Evolutionary conservation across 2,329 filamentous ascomycete species (phyloP).

Genomic region (Pseudonectria foliicola): DNA sequence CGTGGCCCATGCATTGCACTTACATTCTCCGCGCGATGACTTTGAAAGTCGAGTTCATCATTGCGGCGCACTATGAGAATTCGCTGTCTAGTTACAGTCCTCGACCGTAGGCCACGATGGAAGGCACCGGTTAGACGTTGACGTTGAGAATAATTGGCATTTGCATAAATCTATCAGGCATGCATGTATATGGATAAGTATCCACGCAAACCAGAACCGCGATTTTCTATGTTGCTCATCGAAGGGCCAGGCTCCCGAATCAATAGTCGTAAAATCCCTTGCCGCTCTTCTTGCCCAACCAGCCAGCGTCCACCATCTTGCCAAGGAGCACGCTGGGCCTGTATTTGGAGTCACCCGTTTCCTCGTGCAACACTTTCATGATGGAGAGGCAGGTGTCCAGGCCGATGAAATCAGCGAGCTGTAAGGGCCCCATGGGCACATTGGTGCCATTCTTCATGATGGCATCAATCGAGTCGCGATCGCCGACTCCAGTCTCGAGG

Average conservation of each 20-base stretch:
- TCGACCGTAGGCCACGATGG: too few relatives aligned
- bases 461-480: slow-evolving; percentile 83
- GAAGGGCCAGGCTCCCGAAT: neutral
- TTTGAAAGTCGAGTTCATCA: too few relatives aligned
- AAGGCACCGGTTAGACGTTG: too few relatives aligned
- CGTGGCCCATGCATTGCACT: too few relatives aligned
- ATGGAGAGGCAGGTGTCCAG: slow-evolving; percentile 94
- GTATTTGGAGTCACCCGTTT: slow-evolving; percentile 95
- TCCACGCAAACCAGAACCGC: neutral
- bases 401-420: slow-evolving; percentile 93
- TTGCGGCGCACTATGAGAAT: too few relatives aligned
- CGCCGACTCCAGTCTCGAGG: slow-evolving; percentile 84
- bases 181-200: too few relatives aligned
- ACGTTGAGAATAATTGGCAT: too few relatives aligned
- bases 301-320: slow-evolving; percentile 97
- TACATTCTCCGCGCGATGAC: too few relatives aligned
- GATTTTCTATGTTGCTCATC: slow-evolving; percentile 1
- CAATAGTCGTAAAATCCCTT: slow-evolving; percentile 94
- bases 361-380: slow-evolving; percentile 87
- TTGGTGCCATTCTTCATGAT: slow-evolving; percentile 99
- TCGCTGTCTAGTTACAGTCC: too few relatives aligned
- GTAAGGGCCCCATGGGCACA: slow-evolving; percentile 93
- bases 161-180: too few relatives aligned
- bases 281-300: slow-evolving; percentile 94
- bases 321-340: slow-evolving; percentile 76